phyloP scores from a whole-genome alignment of 1,284 basidiomycete genomes.

The Rhodotorula glutinis region DNA sequence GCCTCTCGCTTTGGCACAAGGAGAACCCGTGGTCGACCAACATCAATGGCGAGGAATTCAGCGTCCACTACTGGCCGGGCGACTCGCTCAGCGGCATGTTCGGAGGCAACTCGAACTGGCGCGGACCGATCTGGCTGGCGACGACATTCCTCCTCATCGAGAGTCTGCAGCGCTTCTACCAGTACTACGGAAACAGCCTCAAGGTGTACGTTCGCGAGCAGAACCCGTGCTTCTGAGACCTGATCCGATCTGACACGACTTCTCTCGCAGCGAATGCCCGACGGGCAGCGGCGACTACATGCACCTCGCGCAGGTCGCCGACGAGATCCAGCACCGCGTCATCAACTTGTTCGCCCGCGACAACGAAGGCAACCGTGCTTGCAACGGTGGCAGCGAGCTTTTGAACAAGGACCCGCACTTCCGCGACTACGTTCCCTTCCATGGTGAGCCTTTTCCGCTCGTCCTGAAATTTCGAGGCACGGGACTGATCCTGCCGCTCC shows the following conservation, averaged over 20 bases:
- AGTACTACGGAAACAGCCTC: constrained; percentile 85
- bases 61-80: constrained; percentile 95
- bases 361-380: constrained; percentile 68
- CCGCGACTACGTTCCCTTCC: constrained; percentile 92
- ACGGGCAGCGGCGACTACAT: constrained; percentile 90
- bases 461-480: not conserved
- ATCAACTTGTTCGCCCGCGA: constrained; percentile 96
- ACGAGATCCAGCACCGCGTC: constrained; percentile 94
- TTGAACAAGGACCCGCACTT: constrained; percentile 93
- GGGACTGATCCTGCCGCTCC: not conserved
- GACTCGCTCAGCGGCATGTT: constrained; percentile 98
- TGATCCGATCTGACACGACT: not conserved
- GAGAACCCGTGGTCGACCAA: constrained; percentile 92
- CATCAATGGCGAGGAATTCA: constrained; percentile 85
- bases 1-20: constrained; percentile 82
- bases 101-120: constrained; percentile 97
- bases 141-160: constrained; percentile 87
- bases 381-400: constrained; percentile 83
- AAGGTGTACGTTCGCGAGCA: constrained; percentile 52
- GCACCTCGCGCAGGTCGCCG: constrained; percentile 77
- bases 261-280: constrained; percentile 68
- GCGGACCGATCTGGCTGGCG: constrained; percentile 80
- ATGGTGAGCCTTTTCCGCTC: constrained; percentile 58
- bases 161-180: constrained; percentile 91
- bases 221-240: no score